Evolutionary conservation across 2,329 filamentous ascomycete species (phyloP), one percentile per base, ranked within the genome.

Genomic region (Pseudogymnoascus sp.): DNA sequence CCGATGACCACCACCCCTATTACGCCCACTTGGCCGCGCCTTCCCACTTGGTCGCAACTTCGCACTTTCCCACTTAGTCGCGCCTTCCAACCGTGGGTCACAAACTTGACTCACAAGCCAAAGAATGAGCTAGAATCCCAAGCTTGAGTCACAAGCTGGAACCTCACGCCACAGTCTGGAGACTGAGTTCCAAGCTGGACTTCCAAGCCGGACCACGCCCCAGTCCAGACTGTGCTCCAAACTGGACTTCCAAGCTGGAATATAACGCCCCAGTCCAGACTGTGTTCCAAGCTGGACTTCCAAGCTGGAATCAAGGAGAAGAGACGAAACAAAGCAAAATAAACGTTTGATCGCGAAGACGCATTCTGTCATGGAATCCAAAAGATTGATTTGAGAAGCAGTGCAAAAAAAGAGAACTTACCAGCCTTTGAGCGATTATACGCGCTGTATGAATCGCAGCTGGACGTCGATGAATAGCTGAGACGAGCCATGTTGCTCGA

Each of bases 401-500:
- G 35, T 21, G 35, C 5, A 29, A 55, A 29, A 35, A 55, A 51
- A 55, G 21, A 33, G 29, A 55, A 35, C 48, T 8, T 35, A 55
- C 48, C 48, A 55, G 48, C 48, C 48, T 55, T 55, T 55, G 48
- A 55, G 48, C 48, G 48, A 55, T 55, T 9, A 55, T 55, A 55
- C 29, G 48, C 48, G 10, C 29, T 33, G 48, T 55, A 55, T 55
- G 48, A 55, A 55, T 55, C 48, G 48, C 48, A 21, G 48, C 48
- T 55, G 29, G 48, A 55, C 29, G 48, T 35, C 48, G 48, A 55
- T n/a, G 15, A 33, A 17, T 55, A 55, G 51, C 58, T 59, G 25
- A 58, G 35, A 39, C 61, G 61, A 55, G 59, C 15, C 17, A 64
- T 39, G 61, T 64, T 66, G 17, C 38, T 7, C 5, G 58, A 39